Evolutionary conservation across 1,284 basidiomycete species (phyloP), one percentile per base, ranked within the genome.

Genomic region (Vanrija sp.): DNA sequence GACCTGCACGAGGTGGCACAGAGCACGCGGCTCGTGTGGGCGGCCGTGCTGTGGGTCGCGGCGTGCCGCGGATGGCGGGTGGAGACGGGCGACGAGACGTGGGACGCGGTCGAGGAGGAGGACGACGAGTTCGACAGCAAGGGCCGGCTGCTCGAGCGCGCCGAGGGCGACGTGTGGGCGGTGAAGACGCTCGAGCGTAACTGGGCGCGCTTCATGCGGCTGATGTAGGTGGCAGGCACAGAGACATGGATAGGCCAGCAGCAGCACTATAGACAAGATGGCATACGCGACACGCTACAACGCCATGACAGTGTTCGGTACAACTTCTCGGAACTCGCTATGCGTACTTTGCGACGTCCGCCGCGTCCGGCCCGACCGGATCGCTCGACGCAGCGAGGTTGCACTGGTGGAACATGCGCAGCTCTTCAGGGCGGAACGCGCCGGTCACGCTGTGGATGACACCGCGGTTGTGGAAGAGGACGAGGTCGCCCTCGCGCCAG

Each of bases 361-460:
- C 83, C 19, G 74, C 76, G 51, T 75, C 79, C 0, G 87, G 88
- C 3, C 88, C 87, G 21, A 69, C 70, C 0, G 87, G 87, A 54
- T 86, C 85, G 50, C 83, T 82, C 52, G 85, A 86, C 6, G 86
- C 86, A 14, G 88, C 88, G 38, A 91, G 80, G 72, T 90, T 89
- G 76, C 88, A 90, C 76, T 88, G 87, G 69, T 89, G 86, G 79
- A 89, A 89, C 43, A 84, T 85, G 21, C 88, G 81, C 14, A 90
- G 82, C 73, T 88, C 83, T 51, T 88, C 85, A 2, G 72, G 68
- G 21, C 78, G 78, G 73, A 91, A 88, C 3, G 86, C 83, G 18
- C 89, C 88, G 12, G 89, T 86, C 43, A 91, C 88, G 4, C 83
- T 81, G 68, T 91, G 89, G 48, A 90, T 75, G 2, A 90, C 79